Evolutionary conservation across 345 rosid species (phyloP).

Genomic region (Physaria fendleri): DNA sequence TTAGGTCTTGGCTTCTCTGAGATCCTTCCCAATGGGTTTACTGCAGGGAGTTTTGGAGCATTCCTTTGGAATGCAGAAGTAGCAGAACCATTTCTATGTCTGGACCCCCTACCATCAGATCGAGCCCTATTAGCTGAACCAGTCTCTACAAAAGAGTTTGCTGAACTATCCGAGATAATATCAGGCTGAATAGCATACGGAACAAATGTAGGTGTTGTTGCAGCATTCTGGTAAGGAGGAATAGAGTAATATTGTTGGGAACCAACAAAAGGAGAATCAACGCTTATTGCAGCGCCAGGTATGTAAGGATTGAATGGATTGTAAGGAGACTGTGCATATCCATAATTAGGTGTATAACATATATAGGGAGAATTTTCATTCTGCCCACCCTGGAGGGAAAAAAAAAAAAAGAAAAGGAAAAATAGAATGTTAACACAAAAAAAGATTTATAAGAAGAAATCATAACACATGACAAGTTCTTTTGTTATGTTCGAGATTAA

Average conservation of each 20-base stretch:
- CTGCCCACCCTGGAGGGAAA: conserved; percentile 67
- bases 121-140: conserved; percentile 35
- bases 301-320: conserved; percentile 90
- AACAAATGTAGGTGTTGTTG: conserved; percentile 50
- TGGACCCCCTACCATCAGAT: conserved; percentile 44
- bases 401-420: neutral
- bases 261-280: conserved; percentile 52
- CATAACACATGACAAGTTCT: neutral
- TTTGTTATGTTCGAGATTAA: neutral
- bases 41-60: conserved; percentile 38
- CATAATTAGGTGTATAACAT: conserved; percentile 78
- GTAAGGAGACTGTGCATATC: conserved; percentile 80
- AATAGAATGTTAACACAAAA: neutral
- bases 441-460: neutral
- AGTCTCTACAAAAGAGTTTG: conserved; percentile 42
- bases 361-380: conserved; percentile 73
- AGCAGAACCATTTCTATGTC: conserved; percentile 40
- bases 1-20: conserved; percentile 39
- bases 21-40: conserved; percentile 36
- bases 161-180: conserved; percentile 27
- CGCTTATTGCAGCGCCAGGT: conserved; percentile 71
- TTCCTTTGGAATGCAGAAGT: conserved; percentile 40
- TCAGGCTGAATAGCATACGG: conserved; percentile 59
- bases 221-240: conserved; percentile 55
- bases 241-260: conserved; percentile 60